Conservation (phyloP, 352 stramenopile genomes). For the Phytophthora colocasiae region DNA sequence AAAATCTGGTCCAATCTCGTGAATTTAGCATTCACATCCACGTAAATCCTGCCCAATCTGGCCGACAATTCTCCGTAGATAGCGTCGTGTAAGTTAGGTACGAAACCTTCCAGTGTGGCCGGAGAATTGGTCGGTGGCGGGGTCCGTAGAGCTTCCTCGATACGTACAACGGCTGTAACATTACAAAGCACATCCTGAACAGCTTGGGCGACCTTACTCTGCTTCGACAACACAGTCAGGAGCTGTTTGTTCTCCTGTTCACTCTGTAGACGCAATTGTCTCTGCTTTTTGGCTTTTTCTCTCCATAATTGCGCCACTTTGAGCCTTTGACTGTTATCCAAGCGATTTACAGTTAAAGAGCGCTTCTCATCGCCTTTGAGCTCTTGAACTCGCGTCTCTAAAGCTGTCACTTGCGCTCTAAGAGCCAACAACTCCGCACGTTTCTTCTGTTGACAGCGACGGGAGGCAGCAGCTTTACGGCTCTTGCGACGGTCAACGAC, state of each 20-base stretch:
- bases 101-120: conserved; percentile 16
- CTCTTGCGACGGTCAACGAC: conserved; percentile 24
- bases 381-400: conserved; percentile 18
- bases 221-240: conserved; percentile 13
- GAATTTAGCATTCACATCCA: conserved; percentile 7
- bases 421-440: conserved; percentile 27
- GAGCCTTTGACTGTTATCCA: conserved; percentile 20
- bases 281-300: conserved; percentile 17
- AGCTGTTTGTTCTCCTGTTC: conserved; percentile 22
- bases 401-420: conserved; percentile 18
- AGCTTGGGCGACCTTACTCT: conserved; percentile 18
- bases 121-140: conserved; percentile 12
- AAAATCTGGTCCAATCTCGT: background rate
- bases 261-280: conserved; percentile 16
- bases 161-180: conserved; percentile 24
- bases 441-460: conserved; percentile 39
- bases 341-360: background rate
- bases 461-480: conserved; percentile 31
- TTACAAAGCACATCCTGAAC: conserved; percentile 15
- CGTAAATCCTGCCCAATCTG: conserved; percentile 16
- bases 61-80: conserved; percentile 27
- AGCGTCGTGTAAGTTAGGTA: conserved; percentile 27
- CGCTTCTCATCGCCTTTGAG: conserved; percentile 6
- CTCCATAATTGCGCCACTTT: conserved; percentile 16
- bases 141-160: conserved; percentile 28